A percentile compares a stretch with the other conserved stretches of the same genome.
Conservation (phyloP, 805 yeast genomes). For the Schwanniomyces sp. region DNA sequence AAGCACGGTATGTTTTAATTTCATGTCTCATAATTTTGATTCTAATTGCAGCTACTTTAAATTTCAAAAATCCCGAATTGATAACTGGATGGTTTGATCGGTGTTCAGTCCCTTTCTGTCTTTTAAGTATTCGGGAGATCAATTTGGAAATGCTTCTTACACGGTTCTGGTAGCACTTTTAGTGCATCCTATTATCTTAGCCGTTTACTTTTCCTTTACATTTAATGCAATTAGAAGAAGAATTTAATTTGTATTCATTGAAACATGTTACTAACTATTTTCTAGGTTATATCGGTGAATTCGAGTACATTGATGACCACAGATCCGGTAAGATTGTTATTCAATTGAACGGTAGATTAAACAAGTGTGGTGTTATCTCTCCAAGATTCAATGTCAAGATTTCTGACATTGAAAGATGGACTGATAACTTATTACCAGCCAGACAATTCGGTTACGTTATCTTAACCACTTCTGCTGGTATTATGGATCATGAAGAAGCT, state of each 20-base stretch:
- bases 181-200: slow-evolving; percentile 24
- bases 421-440: slow-evolving; percentile 96
- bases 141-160: slow-evolving; percentile 65
- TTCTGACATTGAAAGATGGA: slow-evolving; percentile 96
- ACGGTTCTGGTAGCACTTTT: slow-evolving; percentile 44
- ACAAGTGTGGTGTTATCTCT: slow-evolving; percentile 98
- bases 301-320: slow-evolving; percentile 98
- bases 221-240: slow-evolving; percentile 5
- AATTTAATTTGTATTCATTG: neutral
- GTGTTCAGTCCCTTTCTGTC: slow-evolving; percentile 90
- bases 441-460: slow-evolving; percentile 98
- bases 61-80: slow-evolving; percentile 64
- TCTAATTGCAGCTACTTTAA: neutral
- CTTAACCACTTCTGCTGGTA: slow-evolving; percentile 98
- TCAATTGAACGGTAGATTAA: slow-evolving; percentile 95
- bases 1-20: slow-evolving; percentile 56
- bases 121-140: slow-evolving; percentile 95
- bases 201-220: slow-evolving; percentile 75
- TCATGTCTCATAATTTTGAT: neutral
- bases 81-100: slow-evolving; percentile 98
- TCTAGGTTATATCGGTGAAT: slow-evolving; percentile 89
- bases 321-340: slow-evolving; percentile 97
- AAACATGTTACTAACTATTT: slow-evolving; percentile 19
- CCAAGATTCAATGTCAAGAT: slow-evolving; percentile 98
- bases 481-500: slow-evolving; percentile 99